phyloP scores from a whole-genome alignment of 148 eudicot genomes.

The Rhododendron ferrugineum region DNA sequence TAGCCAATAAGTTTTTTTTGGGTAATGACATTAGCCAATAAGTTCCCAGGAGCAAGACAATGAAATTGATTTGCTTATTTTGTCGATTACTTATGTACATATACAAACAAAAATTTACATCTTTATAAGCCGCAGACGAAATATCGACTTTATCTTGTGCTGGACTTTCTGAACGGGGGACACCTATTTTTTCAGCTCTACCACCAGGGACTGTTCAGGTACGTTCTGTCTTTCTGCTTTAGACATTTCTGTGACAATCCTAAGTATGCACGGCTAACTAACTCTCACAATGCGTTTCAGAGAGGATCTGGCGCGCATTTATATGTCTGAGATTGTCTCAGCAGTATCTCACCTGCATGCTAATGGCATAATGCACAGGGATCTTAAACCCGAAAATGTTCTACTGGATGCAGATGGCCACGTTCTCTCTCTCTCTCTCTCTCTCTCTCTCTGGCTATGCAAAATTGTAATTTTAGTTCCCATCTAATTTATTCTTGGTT shows the following conservation, averaged over 20 bases:
- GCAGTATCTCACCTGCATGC: constrained; percentile 95
- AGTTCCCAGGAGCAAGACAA: background rate
- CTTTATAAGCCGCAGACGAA: constrained; percentile 59
- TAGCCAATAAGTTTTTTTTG: too few relatives aligned
- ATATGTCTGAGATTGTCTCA: constrained; percentile 85
- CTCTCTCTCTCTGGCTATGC: background rate
- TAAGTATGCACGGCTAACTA: constrained; percentile 1
- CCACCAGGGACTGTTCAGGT: constrained; percentile 79
- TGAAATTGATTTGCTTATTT: background rate
- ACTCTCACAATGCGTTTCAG: constrained; percentile 35
- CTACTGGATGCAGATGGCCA: constrained; percentile 94
- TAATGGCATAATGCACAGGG: constrained; percentile 93
- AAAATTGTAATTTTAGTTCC: background rate
- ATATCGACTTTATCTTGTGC: constrained; percentile 80
- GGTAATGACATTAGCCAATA: background rate
- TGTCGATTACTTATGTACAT: background rate
- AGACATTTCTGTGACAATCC: background rate
- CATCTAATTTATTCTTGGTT: background rate
- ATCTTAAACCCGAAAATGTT: constrained; percentile 93
- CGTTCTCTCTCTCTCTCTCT: constrained; percentile 30
- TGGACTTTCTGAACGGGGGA: constrained; percentile 87
- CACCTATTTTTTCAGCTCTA: constrained; percentile 88
- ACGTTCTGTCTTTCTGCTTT: background rate
- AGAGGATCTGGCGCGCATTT: constrained; percentile 91
- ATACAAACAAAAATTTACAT: background rate